These are phyloP conservation scores for Starmerella sp. DNA, from an alignment of 805 yeast genomes.

Conservation along the genomic window DNA sequence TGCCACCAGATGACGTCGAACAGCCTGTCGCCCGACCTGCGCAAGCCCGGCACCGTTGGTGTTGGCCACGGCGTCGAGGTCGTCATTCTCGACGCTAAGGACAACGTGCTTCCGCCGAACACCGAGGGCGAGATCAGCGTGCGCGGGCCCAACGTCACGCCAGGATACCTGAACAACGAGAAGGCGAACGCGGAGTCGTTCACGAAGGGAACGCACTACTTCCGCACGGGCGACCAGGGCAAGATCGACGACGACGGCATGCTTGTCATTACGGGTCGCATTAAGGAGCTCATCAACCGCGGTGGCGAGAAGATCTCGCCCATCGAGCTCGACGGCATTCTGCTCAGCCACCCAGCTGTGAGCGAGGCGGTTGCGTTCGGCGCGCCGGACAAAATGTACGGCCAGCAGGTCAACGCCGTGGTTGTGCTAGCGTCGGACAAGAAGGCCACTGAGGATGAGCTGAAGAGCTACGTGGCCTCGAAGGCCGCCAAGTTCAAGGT, in stretches of 20 bases:
- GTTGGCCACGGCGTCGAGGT: slow-evolving; percentile 60
- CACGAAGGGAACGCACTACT: slow-evolving; percentile 43
- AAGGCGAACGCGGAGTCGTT: slow-evolving; percentile 61
- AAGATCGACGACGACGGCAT: slow-evolving; percentile 47
- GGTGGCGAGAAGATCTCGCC: slow-evolving; percentile 75
- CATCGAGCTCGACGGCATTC: slow-evolving; percentile 51
- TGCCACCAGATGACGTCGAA: slow-evolving; percentile 73
- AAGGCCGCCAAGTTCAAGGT: slow-evolving; percentile 49
- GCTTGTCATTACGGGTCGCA: slow-evolving; percentile 53
- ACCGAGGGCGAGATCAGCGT: slow-evolving; percentile 58
- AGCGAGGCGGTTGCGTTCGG: slow-evolving; percentile 64
- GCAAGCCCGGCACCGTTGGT: slow-evolving; percentile 65
- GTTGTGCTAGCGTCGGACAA: slow-evolving; percentile 42
- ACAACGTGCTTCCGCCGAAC: slow-evolving; percentile 40
- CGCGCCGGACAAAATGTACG: slow-evolving; percentile 54
- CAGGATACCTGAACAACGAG: slow-evolving; percentile 59
- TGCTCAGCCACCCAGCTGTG: slow-evolving; percentile 52
- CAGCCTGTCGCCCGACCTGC: slow-evolving; percentile 49
- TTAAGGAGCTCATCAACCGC: slow-evolving; percentile 63
- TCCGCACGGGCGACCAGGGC: slow-evolving; percentile 76
- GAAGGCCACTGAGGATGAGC: slow-evolving; percentile 32
- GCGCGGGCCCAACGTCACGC: slow-evolving; percentile 56
- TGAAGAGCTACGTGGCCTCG: slow-evolving; percentile 36
- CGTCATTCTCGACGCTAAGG: slow-evolving; percentile 43
- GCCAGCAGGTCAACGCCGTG: slow-evolving; percentile 62